A percentile compares a stretch with the other conserved stretches of the same genome.
Conservation (phyloP, 192 early-diverging fungal species). For the Funneliformis mosseae region DNA sequence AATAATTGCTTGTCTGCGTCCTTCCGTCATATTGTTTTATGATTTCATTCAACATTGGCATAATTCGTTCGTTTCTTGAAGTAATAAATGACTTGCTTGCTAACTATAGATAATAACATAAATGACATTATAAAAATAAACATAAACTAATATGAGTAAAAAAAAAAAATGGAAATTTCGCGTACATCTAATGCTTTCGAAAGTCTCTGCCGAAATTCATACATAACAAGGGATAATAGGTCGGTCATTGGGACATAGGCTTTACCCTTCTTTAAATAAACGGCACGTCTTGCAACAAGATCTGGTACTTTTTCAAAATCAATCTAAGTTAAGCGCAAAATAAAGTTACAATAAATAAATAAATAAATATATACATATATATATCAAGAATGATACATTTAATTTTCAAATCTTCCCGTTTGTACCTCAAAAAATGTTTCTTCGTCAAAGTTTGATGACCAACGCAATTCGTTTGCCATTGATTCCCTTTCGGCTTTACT, state of each 20-base stretch:
- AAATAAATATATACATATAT: not conserved
- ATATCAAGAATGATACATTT: not conserved
- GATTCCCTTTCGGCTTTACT: slow-evolving; percentile 38
- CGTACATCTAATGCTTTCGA: slow-evolving; percentile 52
- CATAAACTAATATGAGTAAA: not conserved
- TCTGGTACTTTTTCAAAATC: slow-evolving; percentile 72
- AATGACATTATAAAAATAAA: not conserved
- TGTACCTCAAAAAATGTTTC: slow-evolving; percentile 53
- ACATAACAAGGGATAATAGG: slow-evolving; percentile 69
- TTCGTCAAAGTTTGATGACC: slow-evolving; percentile 33
- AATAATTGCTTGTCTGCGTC: slow-evolving; percentile 58
- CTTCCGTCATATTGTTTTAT: slow-evolving; percentile 78
- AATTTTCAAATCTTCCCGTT: not conserved
- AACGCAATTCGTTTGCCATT: slow-evolving; percentile 35
- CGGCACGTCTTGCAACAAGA: slow-evolving; percentile 59
- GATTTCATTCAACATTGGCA: slow-evolving; percentile 85
- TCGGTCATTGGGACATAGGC: slow-evolving; percentile 78
- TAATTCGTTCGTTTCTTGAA: slow-evolving; percentile 88
- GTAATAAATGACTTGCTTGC: slow-evolving; percentile 80
- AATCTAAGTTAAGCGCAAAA: slow-evolving; percentile 52
- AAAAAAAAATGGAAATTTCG: slow-evolving; percentile 7
- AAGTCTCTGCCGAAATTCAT: slow-evolving; percentile 74
- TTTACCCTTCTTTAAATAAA: slow-evolving; percentile 63
- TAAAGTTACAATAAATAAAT: not conserved
- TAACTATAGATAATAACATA: slow-evolving; percentile 40